These are phyloP conservation scores for Eucalyptus urophylla DNA, from an alignment of 345 rosid species.

Conservation along the genomic window DNA sequence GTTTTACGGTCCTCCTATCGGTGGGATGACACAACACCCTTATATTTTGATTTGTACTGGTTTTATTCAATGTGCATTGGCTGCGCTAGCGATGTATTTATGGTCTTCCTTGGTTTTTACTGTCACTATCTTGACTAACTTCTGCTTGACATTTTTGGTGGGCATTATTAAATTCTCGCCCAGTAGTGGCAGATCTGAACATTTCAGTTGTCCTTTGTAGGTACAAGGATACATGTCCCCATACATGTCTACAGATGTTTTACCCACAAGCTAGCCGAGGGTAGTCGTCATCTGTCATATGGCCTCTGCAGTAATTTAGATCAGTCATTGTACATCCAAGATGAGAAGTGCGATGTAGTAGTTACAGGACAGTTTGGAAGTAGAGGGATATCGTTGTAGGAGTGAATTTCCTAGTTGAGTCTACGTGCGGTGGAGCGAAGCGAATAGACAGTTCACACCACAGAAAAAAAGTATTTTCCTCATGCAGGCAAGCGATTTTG, in stretches of 20 bases:
- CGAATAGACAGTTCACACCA: neutral
- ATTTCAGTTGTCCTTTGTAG: conserved; percentile 14
- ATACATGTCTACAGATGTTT: conserved; percentile 51
- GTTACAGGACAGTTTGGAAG: neutral
- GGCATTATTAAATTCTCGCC: neutral
- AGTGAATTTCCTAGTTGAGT: neutral
- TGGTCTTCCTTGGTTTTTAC: neutral
- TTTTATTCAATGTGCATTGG: neutral
- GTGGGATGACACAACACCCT: neutral
- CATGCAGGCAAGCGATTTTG: neutral
- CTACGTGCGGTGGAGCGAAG: neutral
- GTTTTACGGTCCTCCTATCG: neutral
- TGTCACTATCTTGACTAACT: neutral
- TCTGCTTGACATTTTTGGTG: neutral
- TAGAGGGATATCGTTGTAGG: neutral
- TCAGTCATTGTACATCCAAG: neutral
- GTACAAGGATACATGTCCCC: conserved; percentile 78
- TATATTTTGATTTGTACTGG: neutral
- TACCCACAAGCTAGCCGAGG: conserved; percentile 30
- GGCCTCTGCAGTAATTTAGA: neutral
- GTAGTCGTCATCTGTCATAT: neutral
- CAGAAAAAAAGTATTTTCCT: neutral
- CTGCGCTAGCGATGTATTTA: neutral
- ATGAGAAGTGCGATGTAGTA: neutral
- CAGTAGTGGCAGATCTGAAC: neutral